Evolutionary conservation across 2,329 filamentous ascomycete species (phyloP), one percentile per base, ranked within the genome.

Genomic region (Exophiala sp.): DNA sequence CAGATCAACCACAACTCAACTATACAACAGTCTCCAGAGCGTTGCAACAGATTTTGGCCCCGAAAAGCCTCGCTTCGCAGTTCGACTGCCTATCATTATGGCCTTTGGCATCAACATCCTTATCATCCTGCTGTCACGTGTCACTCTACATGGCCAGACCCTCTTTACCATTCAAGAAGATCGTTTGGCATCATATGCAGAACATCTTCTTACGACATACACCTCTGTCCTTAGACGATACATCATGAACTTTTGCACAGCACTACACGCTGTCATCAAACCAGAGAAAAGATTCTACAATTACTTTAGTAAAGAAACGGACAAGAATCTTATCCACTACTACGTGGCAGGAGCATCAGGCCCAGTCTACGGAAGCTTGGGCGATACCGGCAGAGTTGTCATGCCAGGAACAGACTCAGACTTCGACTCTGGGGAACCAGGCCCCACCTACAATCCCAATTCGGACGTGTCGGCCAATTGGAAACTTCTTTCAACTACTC

Each of bases 311-410:
- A 52, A 60, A 32, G 61, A 61, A 36, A 53, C 52, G 14, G 54
- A 63, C 50, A 54, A 54, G 34, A 63, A 63, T 44, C 47, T 63
- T 32, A 50, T 63, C 21, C 52, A 61, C 34, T 63, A 63, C 45
- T 63, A 60, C 48, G 49, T 61, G 29, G 53, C 48, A 12, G 48
- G 48, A 21, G 46, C 52, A 24, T 45, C 42, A 8, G 52, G 39
- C 18, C 43, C 29, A 33, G 21, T 36, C 10, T 40, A 34, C 29
- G 52, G 52, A 20, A 45, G 40, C 34, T 49, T 48, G 14, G 47
- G 46, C 33, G 43, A 36, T 40, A 54, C 46, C 11, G 46, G 33
- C n/a, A 16, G 47, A 32, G 34, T 44, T 24, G 46, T 54, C 40
- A 39, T 54, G 40, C 46, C 52, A 29, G 41, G 40, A n/a, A 29